Percentiles rank a stretch among this genome's conserved stretches.
phyloP scores from a whole-genome alignment of 306 rosid species.

The Cucumis melo region DNA sequence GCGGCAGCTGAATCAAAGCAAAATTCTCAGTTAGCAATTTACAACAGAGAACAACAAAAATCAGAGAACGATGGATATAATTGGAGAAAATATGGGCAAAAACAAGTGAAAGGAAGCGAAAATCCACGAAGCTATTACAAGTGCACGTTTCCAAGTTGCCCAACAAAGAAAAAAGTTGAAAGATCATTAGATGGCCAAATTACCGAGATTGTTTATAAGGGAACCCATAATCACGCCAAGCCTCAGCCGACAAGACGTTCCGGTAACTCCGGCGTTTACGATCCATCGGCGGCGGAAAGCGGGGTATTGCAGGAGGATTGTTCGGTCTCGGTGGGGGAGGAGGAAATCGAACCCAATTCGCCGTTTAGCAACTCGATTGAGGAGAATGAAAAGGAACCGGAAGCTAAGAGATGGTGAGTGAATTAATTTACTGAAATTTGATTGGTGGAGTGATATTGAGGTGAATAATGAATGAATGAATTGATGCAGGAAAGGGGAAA shows the following conservation, averaged over 20 bases:
- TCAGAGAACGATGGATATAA: conserved; percentile 65
- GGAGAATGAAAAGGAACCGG: conserved; percentile 45
- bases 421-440: neutral
- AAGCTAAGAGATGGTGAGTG: conserved; percentile 77
- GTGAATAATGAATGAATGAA: conserved; percentile 2
- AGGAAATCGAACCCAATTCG: conserved; percentile 53
- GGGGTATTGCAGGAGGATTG: conserved; percentile 51
- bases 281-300: conserved; percentile 32
- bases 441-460: neutral
- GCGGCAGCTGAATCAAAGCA: conserved; percentile 9
- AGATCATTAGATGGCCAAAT: conserved; percentile 72
- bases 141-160: conserved; percentile 58
- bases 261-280: conserved; percentile 36
- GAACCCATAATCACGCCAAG: conserved; percentile 77
- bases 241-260: conserved; percentile 59
- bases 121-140: conserved; percentile 88
- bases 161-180: conserved; percentile 84
- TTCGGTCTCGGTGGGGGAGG: conserved; percentile 63
- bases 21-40: neutral
- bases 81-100: conserved; percentile 96
- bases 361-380: conserved; percentile 42
- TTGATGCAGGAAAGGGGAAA: conserved; percentile 61
- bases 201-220: conserved; percentile 86
- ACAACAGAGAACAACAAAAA: conserved; percentile 31
- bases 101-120: conserved; percentile 89